Percentiles rank a stretch among this genome's conserved stretches.
These are phyloP conservation scores for Mucor irregularis DNA, from an alignment of 371 early-diverging fungal genomes.

Conservation along the genomic window DNA sequence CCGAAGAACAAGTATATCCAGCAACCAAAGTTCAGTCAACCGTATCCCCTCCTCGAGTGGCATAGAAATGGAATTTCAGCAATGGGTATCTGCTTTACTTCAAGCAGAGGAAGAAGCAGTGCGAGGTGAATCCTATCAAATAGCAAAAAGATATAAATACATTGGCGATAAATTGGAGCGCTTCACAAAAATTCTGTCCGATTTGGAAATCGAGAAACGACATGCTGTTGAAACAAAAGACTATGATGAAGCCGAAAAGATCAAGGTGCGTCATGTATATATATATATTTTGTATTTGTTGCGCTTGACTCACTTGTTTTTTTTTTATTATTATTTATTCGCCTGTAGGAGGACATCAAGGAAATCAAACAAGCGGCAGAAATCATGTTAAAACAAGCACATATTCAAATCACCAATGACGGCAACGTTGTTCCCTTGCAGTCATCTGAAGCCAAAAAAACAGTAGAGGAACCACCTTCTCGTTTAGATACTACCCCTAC, in stretches of 20 bases:
- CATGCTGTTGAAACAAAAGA: constrained; percentile 70
- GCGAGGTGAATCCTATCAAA: constrained; percentile 52
- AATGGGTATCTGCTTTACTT: constrained; percentile 37
- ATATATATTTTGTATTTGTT: neutral
- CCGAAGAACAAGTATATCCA: constrained; percentile 47
- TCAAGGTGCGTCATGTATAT: constrained; percentile 49
- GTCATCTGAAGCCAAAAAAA: no score
- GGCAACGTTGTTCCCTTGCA: constrained; percentile 15
- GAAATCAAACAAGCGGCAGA: constrained; percentile 28
- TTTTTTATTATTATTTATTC: no score
- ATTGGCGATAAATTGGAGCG: constrained; percentile 33
- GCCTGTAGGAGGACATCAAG: constrained; percentile 31
- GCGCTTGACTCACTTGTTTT: no score
- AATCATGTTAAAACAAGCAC: constrained; percentile 19
- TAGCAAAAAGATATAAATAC: constrained; percentile 57
- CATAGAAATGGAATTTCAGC: constrained; percentile 43
- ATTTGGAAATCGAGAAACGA: constrained; percentile 57
- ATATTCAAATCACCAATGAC: constrained; percentile 23
- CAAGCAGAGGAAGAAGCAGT: constrained; percentile 44
- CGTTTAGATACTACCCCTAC: no score
- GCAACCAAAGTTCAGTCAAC: constrained; percentile 33
- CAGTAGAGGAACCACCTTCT: neutral
- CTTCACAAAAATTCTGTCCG: constrained; percentile 60
- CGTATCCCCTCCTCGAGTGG: constrained; percentile 26
- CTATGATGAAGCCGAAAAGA: constrained; percentile 73